Evolutionary conservation across 2,329 filamentous ascomycete species (phyloP).

Genomic region (Aspergillus pseudoviridinutans): DNA sequence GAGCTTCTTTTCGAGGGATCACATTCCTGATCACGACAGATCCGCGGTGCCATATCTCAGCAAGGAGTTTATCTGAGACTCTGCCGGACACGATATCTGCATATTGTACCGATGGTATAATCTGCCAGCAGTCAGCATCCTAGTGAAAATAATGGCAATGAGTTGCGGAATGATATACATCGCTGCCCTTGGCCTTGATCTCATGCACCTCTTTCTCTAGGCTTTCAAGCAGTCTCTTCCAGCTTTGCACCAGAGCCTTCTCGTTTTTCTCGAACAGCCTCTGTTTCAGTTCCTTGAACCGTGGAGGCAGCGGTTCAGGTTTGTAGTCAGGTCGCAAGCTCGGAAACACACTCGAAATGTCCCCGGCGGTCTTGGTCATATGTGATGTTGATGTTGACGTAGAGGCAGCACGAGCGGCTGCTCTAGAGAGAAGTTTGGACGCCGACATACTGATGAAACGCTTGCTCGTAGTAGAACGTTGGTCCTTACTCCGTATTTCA

Average conservation of each 20-base stretch:
- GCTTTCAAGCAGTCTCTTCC: slow-evolving; percentile 39
- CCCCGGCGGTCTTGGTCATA: slow-evolving; percentile 42
- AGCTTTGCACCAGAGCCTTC: slow-evolving; percentile 36
- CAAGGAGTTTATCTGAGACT: slow-evolving; percentile 31
- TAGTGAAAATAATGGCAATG: not conserved
- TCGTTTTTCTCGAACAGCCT: slow-evolving; percentile 38
- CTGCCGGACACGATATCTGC: slow-evolving; percentile 36
- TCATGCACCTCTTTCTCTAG: slow-evolving; percentile 39
- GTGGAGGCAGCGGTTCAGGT: slow-evolving; percentile 38
- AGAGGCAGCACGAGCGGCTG: slow-evolving; percentile 26
- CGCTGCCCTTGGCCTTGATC: slow-evolving; percentile 38
- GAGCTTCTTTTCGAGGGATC: slow-evolving; percentile 58
- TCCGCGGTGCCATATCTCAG: slow-evolving; percentile 57
- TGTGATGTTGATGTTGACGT: slow-evolving; percentile 28
- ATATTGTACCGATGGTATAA: slow-evolving; percentile 43
- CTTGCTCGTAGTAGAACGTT: not conserved
- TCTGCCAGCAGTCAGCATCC: slow-evolving; percentile 19
- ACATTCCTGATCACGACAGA: slow-evolving; percentile 63
- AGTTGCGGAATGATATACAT: slow-evolving; percentile 25
- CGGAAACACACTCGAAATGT: slow-evolving; percentile 48
- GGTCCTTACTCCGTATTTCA: not conserved
- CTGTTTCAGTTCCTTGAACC: slow-evolving; percentile 41
- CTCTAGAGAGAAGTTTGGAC: slow-evolving; percentile 27
- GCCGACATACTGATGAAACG: slow-evolving; percentile 20
- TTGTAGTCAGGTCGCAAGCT: slow-evolving; percentile 42